Evolutionary conservation across 2,329 filamentous ascomycete genomes (phyloP), one percentile per base, ranked within the genome.

Genomic region (Claviceps citrina): DNA sequence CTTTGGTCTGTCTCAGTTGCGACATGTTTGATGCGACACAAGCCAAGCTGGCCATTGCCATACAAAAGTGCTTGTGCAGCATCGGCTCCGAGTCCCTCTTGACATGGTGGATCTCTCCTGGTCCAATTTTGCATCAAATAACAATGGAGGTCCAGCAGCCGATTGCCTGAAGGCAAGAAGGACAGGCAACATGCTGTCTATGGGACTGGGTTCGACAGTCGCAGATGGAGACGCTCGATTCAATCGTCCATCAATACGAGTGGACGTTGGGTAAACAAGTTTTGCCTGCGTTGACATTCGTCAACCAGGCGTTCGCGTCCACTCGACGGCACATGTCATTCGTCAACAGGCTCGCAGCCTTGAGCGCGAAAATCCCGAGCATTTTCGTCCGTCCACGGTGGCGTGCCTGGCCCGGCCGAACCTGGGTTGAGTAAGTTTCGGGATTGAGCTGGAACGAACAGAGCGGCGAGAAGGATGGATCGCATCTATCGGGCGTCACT

Each of bases 1-100:
- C 19, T 30, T 20, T 19, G n/a, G 20, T 10, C 28, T 39, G 37
- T 39, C 37, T 39, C 37, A 39, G 37, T 39, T 39, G 37, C 15
- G 26, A 26, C 15, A 31, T 35, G 35, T 22, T 20, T 5, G n/a
- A 37, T 13, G 25, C 36, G 28, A 19, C 36, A 30, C 36, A 32
- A 22, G 22, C 22, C 19, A 38, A 38, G 26, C 8, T 24, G n/a
- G 10, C 5, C 12, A 7, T 12, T 13, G 16, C 16, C 35, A 30
- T 22, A 7, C n/a, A 15, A 24, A 13, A 31, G 3, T 22, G 36
- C 16, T 16, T 12, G 16, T 38, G 36, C 26, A 24, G 12, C 18
- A 38, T 31, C 32, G 8, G 12, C n/a, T 35, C 22, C 7, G 26
- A 6, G 9, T 36, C 18, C n/a, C 35, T 13, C 35, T 36, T 20